Conservation (phyloP, 1,139 yeast genomes). For the Zygosaccharomyces pseudobailii region DNA sequence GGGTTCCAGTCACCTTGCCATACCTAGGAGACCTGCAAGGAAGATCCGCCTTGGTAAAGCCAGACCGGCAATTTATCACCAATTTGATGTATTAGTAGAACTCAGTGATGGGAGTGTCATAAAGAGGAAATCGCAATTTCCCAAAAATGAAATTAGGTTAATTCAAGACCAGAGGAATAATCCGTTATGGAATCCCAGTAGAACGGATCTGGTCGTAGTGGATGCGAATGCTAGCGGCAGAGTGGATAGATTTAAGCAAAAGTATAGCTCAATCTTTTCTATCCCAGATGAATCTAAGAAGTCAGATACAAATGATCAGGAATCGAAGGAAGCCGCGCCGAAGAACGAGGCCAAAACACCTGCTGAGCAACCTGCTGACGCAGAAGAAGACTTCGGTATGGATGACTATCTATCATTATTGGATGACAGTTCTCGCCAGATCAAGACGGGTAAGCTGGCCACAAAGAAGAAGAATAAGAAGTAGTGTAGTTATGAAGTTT, state of each 20-base stretch:
- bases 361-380: slow-evolving; percentile 13
- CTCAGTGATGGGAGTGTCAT: slow-evolving; percentile 91
- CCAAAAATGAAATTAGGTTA: slow-evolving; percentile 81
- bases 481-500: slow-evolving; percentile 10
- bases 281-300: slow-evolving; percentile 20
- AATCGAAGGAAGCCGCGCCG: slow-evolving; percentile 3
- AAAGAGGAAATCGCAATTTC: slow-evolving; percentile 77
- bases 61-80: slow-evolving; percentile 87
- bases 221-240: slow-evolving; percentile 85
- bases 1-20: slow-evolving; percentile 24
- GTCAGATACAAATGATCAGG: slow-evolving; percentile 18
- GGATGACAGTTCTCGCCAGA: slow-evolving; percentile 58
- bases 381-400: slow-evolving; percentile 36
- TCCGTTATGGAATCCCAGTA: slow-evolving; percentile 81
- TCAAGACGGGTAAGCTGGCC: slow-evolving; percentile 59
- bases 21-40: slow-evolving; percentile 38
- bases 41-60: slow-evolving; percentile 60
- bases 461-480: slow-evolving; percentile 49
- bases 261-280: slow-evolving; percentile 53
- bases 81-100: slow-evolving; percentile 82
- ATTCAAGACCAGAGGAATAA: slow-evolving; percentile 84
- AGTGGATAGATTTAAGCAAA: slow-evolving; percentile 77
- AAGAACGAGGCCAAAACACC: slow-evolving; percentile 15
- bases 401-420: slow-evolving; percentile 59
- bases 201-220: slow-evolving; percentile 66